Percentiles rank a stretch among this genome's conserved stretches.
Conservation (phyloP, 1,284 basidiomycete species). For the Neotropicomus parvogracilis region DNA sequence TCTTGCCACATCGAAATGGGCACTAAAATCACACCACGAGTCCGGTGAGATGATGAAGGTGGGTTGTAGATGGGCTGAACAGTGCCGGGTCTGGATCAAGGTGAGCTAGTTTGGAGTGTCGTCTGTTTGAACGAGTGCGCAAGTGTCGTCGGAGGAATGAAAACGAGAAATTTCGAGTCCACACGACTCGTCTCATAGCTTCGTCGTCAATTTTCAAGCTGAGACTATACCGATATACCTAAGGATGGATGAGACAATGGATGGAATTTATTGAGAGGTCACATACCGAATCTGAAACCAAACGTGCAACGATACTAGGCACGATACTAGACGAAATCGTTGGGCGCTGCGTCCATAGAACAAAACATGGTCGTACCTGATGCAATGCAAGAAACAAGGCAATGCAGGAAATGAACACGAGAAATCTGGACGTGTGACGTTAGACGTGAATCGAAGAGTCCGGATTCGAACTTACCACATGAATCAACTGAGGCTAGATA, state of each 20-base stretch:
- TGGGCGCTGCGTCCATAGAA: background rate
- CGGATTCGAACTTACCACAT: constrained; percentile 1
- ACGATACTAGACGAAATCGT: background rate
- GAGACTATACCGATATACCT: constrained; percentile 13
- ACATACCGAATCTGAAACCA: constrained; percentile 7
- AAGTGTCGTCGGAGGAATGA: constrained; percentile 14
- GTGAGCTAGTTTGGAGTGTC: constrained; percentile 15
- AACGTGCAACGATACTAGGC: background rate
- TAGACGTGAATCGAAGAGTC: no score
- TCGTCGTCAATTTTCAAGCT: constrained; percentile 15
- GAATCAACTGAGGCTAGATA: background rate
- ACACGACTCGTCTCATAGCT: constrained; percentile 4
- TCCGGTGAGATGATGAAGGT: constrained; percentile 7
- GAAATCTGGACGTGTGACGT: background rate
- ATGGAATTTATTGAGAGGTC: no score
- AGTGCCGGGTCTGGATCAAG: constrained; percentile 10
- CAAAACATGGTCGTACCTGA: background rate
- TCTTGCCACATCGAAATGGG: constrained; percentile 15
- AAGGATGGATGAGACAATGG: background rate
- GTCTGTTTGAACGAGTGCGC: constrained; percentile 16
- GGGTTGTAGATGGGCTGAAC: constrained; percentile 1
- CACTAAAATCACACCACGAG: constrained; percentile 5
- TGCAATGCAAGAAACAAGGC: background rate
- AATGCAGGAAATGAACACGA: background rate
- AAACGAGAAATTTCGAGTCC: constrained; percentile 1